Base-by-base conservation (phyloP, 495 filamentous ascomycete species). In the Neurospora intermedia region DNA sequence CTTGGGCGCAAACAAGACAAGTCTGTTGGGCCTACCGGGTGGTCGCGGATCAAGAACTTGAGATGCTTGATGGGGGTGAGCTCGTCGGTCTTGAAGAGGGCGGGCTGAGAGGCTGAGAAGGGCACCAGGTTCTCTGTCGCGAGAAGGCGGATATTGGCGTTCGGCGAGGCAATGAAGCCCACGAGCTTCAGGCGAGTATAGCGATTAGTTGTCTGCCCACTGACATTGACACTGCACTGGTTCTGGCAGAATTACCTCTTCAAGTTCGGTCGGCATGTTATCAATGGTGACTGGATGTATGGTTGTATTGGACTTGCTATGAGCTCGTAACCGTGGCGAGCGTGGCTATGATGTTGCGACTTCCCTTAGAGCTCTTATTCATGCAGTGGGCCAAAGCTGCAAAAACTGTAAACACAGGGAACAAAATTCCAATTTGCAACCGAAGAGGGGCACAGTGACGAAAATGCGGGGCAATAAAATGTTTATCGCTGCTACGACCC, bases 161-260 rank as follows among this genome's bases (percentile, higher is more conserved):
- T 97, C 66, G 91, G 92, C 84, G 96, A 90, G 78, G 93, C 91
- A 42, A 98, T 91, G 78, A 98, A 97, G 76, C 93, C 93, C 73
- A 96, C 94, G 66, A 98, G 88, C 94, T 97, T 76, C 66, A 43
- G 16, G 7, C 77, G 39, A 66, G 35, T 35, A 6, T 66, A 66
- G 54, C 35, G 27, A 66, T 66, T 66, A 66, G 54, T 35, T 66
- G 23, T 7, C 27, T 18, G 54, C 18, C 15, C 27, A 15, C 27
- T 62, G 23, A 62, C 54, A 31, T 35, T 66, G 54, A 66, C 27
- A 13, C 54, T 66, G 54, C 3, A 73, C 27, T 11, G 48, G 15
- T 13, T 35, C 27, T 2, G 54, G 15, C 54, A 66, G 0, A 40
- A 41, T 20, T 73, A 95, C 93, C 82, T 96, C 93, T 82, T 96